Conservation (phyloP, 228 moss, liverwort and hornwort genomes). For the Sphagnum fallax region DNA sequence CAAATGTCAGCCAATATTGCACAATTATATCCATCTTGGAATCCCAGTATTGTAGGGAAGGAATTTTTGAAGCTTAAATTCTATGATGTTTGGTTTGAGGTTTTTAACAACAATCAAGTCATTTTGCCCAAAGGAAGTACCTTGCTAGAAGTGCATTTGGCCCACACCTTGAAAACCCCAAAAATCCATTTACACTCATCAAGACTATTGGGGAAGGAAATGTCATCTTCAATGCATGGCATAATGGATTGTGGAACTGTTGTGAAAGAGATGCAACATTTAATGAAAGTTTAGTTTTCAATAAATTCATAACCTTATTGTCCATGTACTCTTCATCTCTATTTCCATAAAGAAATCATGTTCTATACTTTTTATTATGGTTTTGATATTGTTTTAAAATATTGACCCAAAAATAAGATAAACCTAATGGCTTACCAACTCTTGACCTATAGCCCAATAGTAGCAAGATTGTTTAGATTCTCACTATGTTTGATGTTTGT, state of each 20-base stretch:
- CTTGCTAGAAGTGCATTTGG: too few species aligned
- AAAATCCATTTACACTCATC: not conserved
- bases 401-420: not conserved
- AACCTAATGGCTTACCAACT: too few species aligned
- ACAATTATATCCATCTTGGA: conserved; percentile 12
- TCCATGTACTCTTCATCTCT: not conserved
- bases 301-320: conserved; percentile 12
- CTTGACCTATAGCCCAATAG: too few species aligned
- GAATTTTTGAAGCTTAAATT: conserved; percentile 16
- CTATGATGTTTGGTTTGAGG: conserved; percentile 14
- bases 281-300: conserved; percentile 38
- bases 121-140: not conserved
- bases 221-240: conserved; percentile 21
- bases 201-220: conserved; percentile 38
- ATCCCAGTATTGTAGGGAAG: conserved; percentile 10
- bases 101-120: conserved; percentile 2
- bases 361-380: not conserved
- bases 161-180: conserved; percentile 2
- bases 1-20: conserved; percentile 13
- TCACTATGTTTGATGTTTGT: not conserved
- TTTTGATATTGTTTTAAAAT: not conserved
- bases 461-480: too few species aligned
- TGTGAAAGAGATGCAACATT: conserved; percentile 36
- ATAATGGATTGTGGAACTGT: conserved; percentile 7
- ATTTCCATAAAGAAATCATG: not conserved